Base-by-base conservation (phyloP, 345 rosid genomes). In the Salix udensis region DNA sequence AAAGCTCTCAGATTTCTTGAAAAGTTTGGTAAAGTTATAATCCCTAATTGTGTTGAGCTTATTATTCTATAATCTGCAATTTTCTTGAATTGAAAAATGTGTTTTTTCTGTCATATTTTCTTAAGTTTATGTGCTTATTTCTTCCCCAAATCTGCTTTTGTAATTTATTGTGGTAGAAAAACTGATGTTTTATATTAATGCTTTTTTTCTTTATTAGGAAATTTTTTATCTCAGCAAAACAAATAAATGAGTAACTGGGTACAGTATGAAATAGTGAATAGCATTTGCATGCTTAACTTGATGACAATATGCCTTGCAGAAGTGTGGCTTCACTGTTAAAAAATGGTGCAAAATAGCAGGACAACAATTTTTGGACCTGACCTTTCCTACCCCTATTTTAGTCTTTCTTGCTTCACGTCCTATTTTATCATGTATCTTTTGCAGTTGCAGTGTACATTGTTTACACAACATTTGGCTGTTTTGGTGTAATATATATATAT, bases 1-100 rank as follows among this genome's bases (percentile, higher is more conserved):
- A 96, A 96, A 87, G 99, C 98, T 82, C 98, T 96, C 85, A 91
- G 68, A 75, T 96, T 96, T 85, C 90, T 96, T 58, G 98, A 96
- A 89, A 91, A 89, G 70, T 87, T 85, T 87, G 99, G 99, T 93
- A 78, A 21, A 79, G 97, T 81, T 26, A 64, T 75, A 74, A 55
- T 75, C 77, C 76, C 76, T 42, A 67, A 12, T 50, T 71, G 7
- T 44, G 26, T 65, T 77, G n/a, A 52, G 24, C 31, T 68, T 77
- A 6, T 74, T 78, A 53, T 46, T 67, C 1, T 78, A 67, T 61
- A 13, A 67, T 31, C 65, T n/a, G 23, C 24, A 52, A 14, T 52
- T 74, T 74, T 66, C 42, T 73, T 30, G 18, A 1, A 52, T 64
- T 48, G 65, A 28, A 75, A 71, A 15, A 13, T 68, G 21, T 19